Evolutionary conservation across 371 early-diverging fungal genomes (phyloP), one percentile per base, ranked within the genome.

Genomic region (Dichotomocladium elegans): DNA sequence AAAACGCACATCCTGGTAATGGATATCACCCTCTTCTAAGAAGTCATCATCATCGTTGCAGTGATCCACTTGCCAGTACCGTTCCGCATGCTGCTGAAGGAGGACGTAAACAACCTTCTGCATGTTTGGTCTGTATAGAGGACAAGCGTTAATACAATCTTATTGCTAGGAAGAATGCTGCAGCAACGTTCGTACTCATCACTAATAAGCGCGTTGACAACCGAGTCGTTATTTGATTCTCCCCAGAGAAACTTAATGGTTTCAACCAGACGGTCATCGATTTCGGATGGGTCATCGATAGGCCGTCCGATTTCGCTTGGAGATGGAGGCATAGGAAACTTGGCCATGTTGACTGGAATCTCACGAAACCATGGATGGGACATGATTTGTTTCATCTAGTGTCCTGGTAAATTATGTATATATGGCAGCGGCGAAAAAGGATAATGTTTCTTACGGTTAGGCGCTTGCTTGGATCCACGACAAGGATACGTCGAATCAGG

Each of bases 81-180:
- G 58, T 37, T 71, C 70, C 11, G 77, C 71, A 52, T 73, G 77
- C 34, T 68, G 73, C 34, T 73, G 69, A 22, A 77, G 58, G 12
- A 77, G 53, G 8, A 73, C 77, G 53, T 77, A 77, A 3, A 72
- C 68, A 3, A 77, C 77, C 41, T 77, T 77, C 61, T 77, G 77
- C 77, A 77, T 77, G 49, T 77, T 77, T 22, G 71, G 69, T 41
- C 75, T 74, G 55, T 11, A 24, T 11, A 19, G 22, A 31, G n/a
- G 29, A 29, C 22, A 15, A 43, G 21, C 14, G 17, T 28, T 46
- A 51, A 33, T 42, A 24, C 30, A 17, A 5, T 25, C 50, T n/a
- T 4, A 50, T 55, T 27, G 25, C 29, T 47, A 40, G n/a, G 30
- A 33, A 12, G 26, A 11, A 22, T 30, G 9, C 21, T 12, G 22